Evolutionary conservation across 2,329 filamentous ascomycete species (phyloP), one percentile per base, ranked within the genome.

Genomic region (Arthroderma uncinatum): DNA sequence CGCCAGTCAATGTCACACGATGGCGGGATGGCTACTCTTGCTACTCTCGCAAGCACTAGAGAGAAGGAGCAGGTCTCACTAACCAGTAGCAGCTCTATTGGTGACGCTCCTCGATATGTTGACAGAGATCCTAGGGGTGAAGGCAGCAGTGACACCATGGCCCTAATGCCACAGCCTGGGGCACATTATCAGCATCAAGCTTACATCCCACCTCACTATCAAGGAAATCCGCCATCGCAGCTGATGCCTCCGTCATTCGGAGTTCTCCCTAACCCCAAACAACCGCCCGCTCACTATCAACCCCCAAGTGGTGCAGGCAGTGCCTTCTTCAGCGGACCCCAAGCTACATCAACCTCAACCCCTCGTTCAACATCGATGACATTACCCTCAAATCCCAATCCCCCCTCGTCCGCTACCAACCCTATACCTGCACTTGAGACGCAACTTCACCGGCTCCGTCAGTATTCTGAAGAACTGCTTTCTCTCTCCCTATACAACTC

Each of bases 401-500:
- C 16, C n/a, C 52, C 33, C 36, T 61, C 57, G 4, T 44, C 57
- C 14, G 37, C 56, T 34, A 37, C 42, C 19, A 57, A 55, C 25
- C 16, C 48, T 21, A 37, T 63, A 54, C 3, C 50, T 56, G n/a
- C 57, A 54, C 60, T 67, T 25, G 63, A 66, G 54, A 58, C 57
- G 25, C 63, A 62, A 54, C 53, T 65, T 9, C 54, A 58, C 23
- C 55, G 60, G 23, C 62, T 67, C 40, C 60, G 62, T 9, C 58
- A 61, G 25, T 66, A 67, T 53, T 62, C 63, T 14, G 53, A 62
- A 14, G 64, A 64, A 9, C 59, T 67, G 9, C 58, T 66, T 4
- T 61, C 65, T 28, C 62, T 66, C 25, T 64, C 62, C 12, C 48
- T 66, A 23, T 59, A 63, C 16, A 64, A 66, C 1, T 66, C 64